These are phyloP conservation scores for Agrocybe pediades DNA, from an alignment of 768 basidiomycete genomes.

Conservation along the genomic window DNA sequence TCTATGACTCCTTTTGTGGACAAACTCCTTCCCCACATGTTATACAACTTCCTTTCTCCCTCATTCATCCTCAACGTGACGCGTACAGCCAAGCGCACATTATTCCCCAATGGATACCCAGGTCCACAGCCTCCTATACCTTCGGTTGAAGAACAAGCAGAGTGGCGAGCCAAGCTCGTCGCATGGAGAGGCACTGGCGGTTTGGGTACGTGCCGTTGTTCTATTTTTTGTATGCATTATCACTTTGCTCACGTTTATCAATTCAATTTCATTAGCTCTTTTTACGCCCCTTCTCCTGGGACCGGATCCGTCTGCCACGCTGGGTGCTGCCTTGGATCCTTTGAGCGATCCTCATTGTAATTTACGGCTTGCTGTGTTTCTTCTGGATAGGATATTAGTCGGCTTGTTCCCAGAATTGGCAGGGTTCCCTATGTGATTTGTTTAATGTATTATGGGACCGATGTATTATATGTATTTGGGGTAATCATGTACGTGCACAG, in stretches of 20 bases:
- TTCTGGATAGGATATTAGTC: slow-evolving; percentile 74
- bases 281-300: slow-evolving; percentile 58
- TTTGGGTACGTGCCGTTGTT: slow-evolving; percentile 29
- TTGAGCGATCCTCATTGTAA: slow-evolving; percentile 72
- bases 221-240: not conserved
- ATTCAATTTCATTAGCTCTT: slow-evolving; percentile 28
- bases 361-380: slow-evolving; percentile 69
- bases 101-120: slow-evolving; percentile 92
- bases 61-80: slow-evolving; percentile 53
- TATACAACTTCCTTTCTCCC: slow-evolving; percentile 57
- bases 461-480: not conserved
- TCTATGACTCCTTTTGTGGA: slow-evolving; percentile 58
- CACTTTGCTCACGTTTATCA: slow-evolving; percentile 1
- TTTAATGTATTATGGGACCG: not conserved
- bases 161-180: slow-evolving; percentile 47
- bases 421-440: slow-evolving; percentile 2
- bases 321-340: slow-evolving; percentile 60
- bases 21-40: slow-evolving; percentile 71
- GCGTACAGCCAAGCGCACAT: slow-evolving; percentile 59
- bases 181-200: slow-evolving; percentile 38
- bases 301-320: slow-evolving; percentile 44
- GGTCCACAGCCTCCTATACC: slow-evolving; percentile 74
- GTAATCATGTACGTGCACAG: not conserved
- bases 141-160: slow-evolving; percentile 71
- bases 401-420: slow-evolving; percentile 79